Conservation (phyloP, 2,329 filamentous ascomycete genomes). For the Fusarium sp. region DNA sequence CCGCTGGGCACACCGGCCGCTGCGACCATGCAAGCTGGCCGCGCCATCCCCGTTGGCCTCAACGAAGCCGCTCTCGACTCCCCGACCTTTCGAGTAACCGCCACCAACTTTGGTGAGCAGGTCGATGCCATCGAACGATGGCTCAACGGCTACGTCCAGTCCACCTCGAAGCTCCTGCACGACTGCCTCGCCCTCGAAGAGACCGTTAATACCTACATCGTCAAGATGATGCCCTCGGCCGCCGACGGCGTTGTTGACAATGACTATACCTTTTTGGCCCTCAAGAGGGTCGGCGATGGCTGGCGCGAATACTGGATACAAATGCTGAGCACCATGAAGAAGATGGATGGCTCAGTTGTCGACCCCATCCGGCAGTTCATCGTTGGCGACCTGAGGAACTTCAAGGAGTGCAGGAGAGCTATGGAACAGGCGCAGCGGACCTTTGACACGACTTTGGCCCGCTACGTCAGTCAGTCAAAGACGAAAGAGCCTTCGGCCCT, state of each 20-base stretch:
- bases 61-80: slow-evolving; percentile 97
- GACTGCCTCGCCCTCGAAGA: slow-evolving; percentile 78
- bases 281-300: slow-evolving; percentile 84
- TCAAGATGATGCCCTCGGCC: slow-evolving; percentile 76
- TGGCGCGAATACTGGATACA: slow-evolving; percentile 87
- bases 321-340: slow-evolving; percentile 75
- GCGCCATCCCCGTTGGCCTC: slow-evolving; percentile 74
- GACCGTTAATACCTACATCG: slow-evolving; percentile 77
- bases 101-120: slow-evolving; percentile 88
- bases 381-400: slow-evolving; percentile 77
- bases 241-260: slow-evolving; percentile 90
- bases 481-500: slow-evolving; percentile 91
- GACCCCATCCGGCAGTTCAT: slow-evolving; percentile 86
- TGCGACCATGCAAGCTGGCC: slow-evolving; percentile 35
- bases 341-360: slow-evolving; percentile 76
- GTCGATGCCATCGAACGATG: slow-evolving; percentile 90
- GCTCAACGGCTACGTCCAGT: slow-evolving; percentile 71
- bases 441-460: slow-evolving; percentile 80
- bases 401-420: slow-evolving; percentile 81
- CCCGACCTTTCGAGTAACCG: slow-evolving; percentile 89
- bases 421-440: slow-evolving; percentile 83
- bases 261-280: slow-evolving; percentile 89
- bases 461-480: slow-evolving; percentile 86
- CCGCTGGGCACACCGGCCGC: slow-evolving; percentile 35
- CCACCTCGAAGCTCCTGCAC: slow-evolving; percentile 63